A percentile compares a stretch with the other conserved stretches of the same genome.
Evolutionary conservation across 805 yeast genomes (phyloP).

Genomic region (Wickerhamiella kurtzmanii): DNA sequence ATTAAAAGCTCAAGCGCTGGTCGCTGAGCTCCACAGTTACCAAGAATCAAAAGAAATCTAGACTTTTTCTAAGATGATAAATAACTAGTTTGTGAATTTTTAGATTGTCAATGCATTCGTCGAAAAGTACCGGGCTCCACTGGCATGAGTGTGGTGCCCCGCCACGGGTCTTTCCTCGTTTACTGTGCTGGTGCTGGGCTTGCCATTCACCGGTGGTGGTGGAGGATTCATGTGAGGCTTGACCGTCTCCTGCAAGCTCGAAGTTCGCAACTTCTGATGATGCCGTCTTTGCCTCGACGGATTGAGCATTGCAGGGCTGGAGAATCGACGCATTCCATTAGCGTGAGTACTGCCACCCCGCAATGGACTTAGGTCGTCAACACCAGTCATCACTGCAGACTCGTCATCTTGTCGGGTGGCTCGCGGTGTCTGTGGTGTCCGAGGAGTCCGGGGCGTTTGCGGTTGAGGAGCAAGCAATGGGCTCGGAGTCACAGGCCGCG

Average conservation of each 20-base stretch:
- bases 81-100: not conserved
- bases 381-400: slow-evolving; percentile 1
- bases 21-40: not conserved
- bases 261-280: slow-evolving; percentile 12
- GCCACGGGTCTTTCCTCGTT: not conserved
- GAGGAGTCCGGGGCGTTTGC: not conserved
- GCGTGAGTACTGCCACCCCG: slow-evolving; percentile 1
- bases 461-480: not conserved
- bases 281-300: not conserved
- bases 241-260: slow-evolving; percentile 14
- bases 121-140: not conserved
- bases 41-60: not conserved
- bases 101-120: not conserved
- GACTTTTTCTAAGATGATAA: not conserved
- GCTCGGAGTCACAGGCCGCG: not conserved
- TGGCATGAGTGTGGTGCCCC: not conserved
- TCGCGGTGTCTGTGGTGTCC: slow-evolving; percentile 3
- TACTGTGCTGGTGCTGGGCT: no score
- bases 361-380: slow-evolving; percentile 1
- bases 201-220: no score
- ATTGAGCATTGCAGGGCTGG: not conserved
- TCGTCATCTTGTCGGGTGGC: not conserved
- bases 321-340: not conserved
- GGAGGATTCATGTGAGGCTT: slow-evolving; percentile 3
- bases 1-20: slow-evolving; percentile 2